Evolutionary conservation across 1,284 basidiomycete genomes (phyloP).

Genomic region (Irpex sp.): DNA sequence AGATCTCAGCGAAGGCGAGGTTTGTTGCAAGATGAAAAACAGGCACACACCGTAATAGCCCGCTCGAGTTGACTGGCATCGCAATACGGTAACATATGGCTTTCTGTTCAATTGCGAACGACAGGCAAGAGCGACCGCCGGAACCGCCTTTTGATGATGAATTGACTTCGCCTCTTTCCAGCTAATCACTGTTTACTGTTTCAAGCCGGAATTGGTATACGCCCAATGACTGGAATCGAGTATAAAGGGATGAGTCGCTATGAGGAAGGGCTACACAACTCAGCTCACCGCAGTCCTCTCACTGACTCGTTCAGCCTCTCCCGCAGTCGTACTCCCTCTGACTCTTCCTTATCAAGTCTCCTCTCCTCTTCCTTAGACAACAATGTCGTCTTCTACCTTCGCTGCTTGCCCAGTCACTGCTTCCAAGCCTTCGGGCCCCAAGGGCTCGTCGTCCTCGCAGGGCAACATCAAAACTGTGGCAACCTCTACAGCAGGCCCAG

Average conservation of each 20-base stretch:
- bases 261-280: background rate
- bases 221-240: background rate
- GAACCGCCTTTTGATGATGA: conserved; percentile 1
- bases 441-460: conserved; percentile 5
- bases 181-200: conserved; percentile 3
- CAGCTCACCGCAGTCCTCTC: background rate
- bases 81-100: background rate
- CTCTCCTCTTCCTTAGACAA: background rate
- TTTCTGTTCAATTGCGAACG: background rate
- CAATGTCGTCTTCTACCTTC: conserved; percentile 3
- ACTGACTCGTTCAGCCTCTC: background rate
- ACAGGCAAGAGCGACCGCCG: background rate
- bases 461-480: conserved; percentile 4
- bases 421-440: conserved; percentile 9
- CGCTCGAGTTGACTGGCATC: background rate
- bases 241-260: background rate
- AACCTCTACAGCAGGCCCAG: conserved; percentile 7
- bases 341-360: background rate
- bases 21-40: background rate
- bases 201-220: background rate
- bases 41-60: background rate
- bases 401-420: conserved; percentile 5
- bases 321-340: background rate
- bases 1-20: background rate
- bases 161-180: background rate